Evolutionary conservation across 1,284 basidiomycete species (phyloP).

Genomic region (Inonotus obliquus): DNA sequence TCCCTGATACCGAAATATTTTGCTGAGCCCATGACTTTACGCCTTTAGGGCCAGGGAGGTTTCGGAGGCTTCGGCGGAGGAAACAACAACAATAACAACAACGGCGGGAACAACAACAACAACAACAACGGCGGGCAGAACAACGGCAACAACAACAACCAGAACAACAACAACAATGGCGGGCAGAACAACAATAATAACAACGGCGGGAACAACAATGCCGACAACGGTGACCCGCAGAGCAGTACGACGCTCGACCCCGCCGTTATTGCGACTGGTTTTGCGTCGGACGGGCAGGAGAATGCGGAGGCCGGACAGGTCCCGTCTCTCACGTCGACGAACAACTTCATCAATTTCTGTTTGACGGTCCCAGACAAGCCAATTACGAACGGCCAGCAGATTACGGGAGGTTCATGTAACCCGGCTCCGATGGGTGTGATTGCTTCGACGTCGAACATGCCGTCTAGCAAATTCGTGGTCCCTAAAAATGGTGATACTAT

Average conservation of each 20-base stretch:
- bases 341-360: slow-evolving; percentile 76
- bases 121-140: slow-evolving; percentile 17
- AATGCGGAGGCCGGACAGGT: slow-evolving; percentile 46
- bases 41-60: slow-evolving; percentile 21
- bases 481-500: slow-evolving; percentile 53
- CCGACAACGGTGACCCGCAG: slow-evolving; percentile 3
- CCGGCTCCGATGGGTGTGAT: slow-evolving; percentile 60
- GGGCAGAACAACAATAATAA: slow-evolving; percentile 25
- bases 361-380: slow-evolving; percentile 41
- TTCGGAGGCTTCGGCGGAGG: slow-evolving; percentile 21
- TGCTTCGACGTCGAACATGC: slow-evolving; percentile 51
- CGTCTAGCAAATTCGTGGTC: slow-evolving; percentile 52
- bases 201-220: slow-evolving; percentile 7
- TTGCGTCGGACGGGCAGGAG: slow-evolving; percentile 45
- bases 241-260: slow-evolving; percentile 45
- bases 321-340: slow-evolving; percentile 54
- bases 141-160: slow-evolving; percentile 18
- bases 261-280: slow-evolving; percentile 44
- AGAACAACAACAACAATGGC: slow-evolving; percentile 15
- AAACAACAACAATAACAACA: slow-evolving; percentile 7
- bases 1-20: neutral
- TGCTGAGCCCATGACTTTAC: neutral
- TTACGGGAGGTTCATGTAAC: slow-evolving; percentile 58
- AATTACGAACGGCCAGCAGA: slow-evolving; percentile 56
- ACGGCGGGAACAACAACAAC: slow-evolving; percentile 7